These are phyloP conservation scores for Teratosphaeriaceae sp. DNA, from an alignment of 2,329 filamentous ascomycete genomes.

Conservation along the genomic window DNA sequence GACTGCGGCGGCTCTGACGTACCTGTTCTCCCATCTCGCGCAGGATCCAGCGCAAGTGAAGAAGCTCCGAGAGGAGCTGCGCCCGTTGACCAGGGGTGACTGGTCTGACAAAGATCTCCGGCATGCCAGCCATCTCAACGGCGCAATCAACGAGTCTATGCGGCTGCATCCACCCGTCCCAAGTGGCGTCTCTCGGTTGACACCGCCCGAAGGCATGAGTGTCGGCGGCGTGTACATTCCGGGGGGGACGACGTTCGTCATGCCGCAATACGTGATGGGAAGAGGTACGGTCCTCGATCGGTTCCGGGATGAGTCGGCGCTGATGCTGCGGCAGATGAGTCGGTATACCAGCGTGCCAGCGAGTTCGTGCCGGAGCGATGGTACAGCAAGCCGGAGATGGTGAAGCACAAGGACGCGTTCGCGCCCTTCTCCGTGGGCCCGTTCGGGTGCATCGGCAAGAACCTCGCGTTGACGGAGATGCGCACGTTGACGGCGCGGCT, in stretches of 20 bases:
- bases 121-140: conserved; percentile 12
- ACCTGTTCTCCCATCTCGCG: conserved; percentile 37
- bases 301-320: too few species aligned
- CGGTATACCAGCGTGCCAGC: conserved; percentile 21
- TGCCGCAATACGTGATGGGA: conserved; percentile 17
- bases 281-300: conserved; percentile 15
- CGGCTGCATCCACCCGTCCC: conserved; percentile 38
- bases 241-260: conserved; percentile 14
- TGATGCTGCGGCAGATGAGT: conserved; percentile 16
- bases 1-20: conserved; percentile 35
- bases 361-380: conserved; percentile 33
- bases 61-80: conserved; percentile 31
- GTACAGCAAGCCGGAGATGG: conserved; percentile 28
- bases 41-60: conserved; percentile 23
- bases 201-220: conserved; percentile 32
- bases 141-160: conserved; percentile 36
- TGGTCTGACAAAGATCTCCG: conserved; percentile 22
- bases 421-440: conserved; percentile 30
- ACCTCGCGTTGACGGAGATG: conserved; percentile 32
- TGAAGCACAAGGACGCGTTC: conserved; percentile 30
- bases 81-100: conserved; percentile 18
- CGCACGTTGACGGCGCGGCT: conserved; percentile 30
- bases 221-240: conserved; percentile 32
- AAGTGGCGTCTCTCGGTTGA: conserved; percentile 30
- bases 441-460: conserved; percentile 33